Evolutionary conservation across 2,329 filamentous ascomycete species (phyloP).

Genomic region (Tricladium varicosporioides): DNA sequence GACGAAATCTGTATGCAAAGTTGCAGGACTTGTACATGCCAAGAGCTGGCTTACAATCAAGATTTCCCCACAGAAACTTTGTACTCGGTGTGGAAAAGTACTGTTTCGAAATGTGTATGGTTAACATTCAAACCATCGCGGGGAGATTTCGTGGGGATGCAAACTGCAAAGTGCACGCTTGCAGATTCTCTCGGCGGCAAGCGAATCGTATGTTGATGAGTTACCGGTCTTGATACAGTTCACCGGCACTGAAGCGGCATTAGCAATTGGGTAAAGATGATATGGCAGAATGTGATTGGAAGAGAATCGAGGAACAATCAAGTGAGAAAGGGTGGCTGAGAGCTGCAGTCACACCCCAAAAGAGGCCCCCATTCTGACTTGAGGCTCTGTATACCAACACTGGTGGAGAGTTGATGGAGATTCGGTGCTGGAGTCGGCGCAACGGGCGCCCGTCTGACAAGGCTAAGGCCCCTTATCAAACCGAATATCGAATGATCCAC

Average conservation of each 20-base stretch:
- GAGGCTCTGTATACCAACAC: slow-evolving; percentile 2
- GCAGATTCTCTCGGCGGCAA: not conserved
- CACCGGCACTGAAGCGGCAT: slow-evolving; percentile 3
- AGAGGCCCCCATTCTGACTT: slow-evolving; percentile 1
- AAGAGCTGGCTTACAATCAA: not conserved
- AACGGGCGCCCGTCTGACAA: slow-evolving; percentile 12
- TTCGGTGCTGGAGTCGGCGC: slow-evolving; percentile 2
- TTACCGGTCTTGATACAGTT: slow-evolving; percentile 2
- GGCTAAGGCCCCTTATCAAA: not conserved
- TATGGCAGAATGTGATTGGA: not conserved
- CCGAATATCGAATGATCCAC: slow-evolving; percentile 6
- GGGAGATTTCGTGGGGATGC: not conserved
- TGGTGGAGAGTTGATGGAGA: no score
- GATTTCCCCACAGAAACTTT: not conserved
- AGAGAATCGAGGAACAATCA: not conserved
- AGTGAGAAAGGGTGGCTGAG: slow-evolving; percentile 13
- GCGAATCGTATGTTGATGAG: not conserved
- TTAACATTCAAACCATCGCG: not conserved
- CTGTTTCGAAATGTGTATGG: not conserved
- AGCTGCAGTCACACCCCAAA: not conserved
- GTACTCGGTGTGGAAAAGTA: not conserved
- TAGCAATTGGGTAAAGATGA: not conserved
- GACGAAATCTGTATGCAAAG: not conserved
- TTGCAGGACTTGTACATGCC: not conserved
- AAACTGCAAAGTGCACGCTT: not conserved